Conservation (phyloP, 495 filamentous ascomycete species). For the Neurospora africana region DNA sequence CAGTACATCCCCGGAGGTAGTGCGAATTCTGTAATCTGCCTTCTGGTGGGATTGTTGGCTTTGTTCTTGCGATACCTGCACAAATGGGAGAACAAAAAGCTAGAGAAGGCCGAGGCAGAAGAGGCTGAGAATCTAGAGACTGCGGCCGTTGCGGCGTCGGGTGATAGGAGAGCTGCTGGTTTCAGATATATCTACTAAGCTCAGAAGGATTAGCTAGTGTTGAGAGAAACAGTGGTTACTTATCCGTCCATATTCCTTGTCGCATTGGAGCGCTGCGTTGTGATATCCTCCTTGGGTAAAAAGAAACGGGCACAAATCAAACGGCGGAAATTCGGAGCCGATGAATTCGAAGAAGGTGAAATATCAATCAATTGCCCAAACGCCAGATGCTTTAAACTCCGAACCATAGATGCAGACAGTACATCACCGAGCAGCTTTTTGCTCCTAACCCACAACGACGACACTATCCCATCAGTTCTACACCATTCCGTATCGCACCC, state of each 20-base stretch:
- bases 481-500: conserved; percentile 78
- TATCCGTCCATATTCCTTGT: background rate
- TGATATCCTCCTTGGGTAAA: background rate
- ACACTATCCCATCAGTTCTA: conserved; percentile 50
- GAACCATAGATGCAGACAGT: background rate
- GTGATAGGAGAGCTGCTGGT: conserved; percentile 6
- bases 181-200: conserved; percentile 14
- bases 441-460: background rate
- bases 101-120: conserved; percentile 30
- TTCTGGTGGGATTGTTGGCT: conserved; percentile 29
- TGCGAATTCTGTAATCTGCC: conserved; percentile 38
- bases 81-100: conserved; percentile 38
- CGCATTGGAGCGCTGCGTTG: background rate
- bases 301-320: background rate
- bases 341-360: background rate
- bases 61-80: conserved; percentile 34
- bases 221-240: background rate
- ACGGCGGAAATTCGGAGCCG: background rate
- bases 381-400: background rate
- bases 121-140: conserved; percentile 11
- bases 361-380: background rate
- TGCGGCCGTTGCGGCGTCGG: background rate
- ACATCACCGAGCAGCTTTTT: background rate
- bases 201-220: background rate
- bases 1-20: conserved; percentile 36